Evolutionary conservation across 2,329 filamentous ascomycete genomes (phyloP).

Genomic region (Colletotrichum gloeosporioides): DNA sequence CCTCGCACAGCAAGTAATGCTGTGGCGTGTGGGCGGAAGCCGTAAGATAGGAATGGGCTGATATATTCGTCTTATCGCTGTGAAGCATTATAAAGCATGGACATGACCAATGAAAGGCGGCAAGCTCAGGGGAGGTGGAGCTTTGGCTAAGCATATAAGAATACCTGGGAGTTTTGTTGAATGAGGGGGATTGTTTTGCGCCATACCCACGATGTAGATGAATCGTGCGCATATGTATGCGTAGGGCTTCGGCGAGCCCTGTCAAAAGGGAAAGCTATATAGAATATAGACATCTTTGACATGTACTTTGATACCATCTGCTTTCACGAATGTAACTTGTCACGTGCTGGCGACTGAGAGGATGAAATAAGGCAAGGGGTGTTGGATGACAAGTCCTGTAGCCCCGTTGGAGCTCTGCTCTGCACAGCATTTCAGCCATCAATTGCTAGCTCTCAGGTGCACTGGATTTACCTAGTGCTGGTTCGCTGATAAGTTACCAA

Average conservation of each 20-base stretch:
- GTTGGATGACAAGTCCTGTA: too few relatives aligned
- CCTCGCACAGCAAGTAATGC: slow-evolving; percentile 37
- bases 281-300: slow-evolving; percentile 7
- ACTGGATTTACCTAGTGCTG: too few relatives aligned
- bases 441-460: too few relatives aligned
- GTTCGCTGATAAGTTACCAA: too few relatives aligned
- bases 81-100: slow-evolving; percentile 8
- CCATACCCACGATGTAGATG: slow-evolving; percentile 17
- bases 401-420: too few relatives aligned
- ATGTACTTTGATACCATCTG: not conserved
- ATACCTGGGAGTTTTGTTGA: slow-evolving; percentile 22
- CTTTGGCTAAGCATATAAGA: slow-evolving; percentile 18
- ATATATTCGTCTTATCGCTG: not conserved
- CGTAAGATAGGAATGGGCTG: not conserved
- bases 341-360: too few relatives aligned
- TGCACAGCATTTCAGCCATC: too few relatives aligned
- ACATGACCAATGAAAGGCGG: slow-evolving; percentile 1
- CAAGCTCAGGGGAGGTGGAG: not conserved
- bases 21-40: not conserved
- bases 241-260: not conserved
- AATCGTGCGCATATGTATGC: slow-evolving; percentile 15
- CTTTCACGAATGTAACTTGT: too few relatives aligned
- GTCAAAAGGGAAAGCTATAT: not conserved
- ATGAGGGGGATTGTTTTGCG: slow-evolving; percentile 3
- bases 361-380: too few relatives aligned